These are phyloP conservation scores for Quercus aquifolioides DNA, from an alignment of 306 rosid species.

Conservation along the genomic window DNA sequence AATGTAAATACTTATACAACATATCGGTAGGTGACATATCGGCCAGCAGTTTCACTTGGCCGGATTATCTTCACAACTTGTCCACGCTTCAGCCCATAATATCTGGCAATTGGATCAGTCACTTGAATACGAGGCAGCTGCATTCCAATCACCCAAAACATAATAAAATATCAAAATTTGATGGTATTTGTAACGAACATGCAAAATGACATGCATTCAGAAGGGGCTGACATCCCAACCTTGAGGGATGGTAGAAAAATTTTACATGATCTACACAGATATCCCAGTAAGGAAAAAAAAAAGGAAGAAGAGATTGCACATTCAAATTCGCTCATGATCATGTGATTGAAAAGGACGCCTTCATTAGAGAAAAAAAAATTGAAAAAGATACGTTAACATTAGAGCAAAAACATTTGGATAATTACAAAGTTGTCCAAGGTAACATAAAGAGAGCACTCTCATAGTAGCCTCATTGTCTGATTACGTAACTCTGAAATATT, in stretches of 20 bases:
- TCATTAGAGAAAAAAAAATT: not conserved
- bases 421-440: not conserved
- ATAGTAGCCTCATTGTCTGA: no score
- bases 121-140: slow-evolving; percentile 90
- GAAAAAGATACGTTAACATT: not conserved
- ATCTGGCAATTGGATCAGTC: slow-evolving; percentile 81
- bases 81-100: slow-evolving; percentile 86
- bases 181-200: not conserved
- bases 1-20: slow-evolving; percentile 39
- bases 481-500: no score
- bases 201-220: not conserved
- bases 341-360: not conserved
- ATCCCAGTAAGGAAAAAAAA: not conserved
- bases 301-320: no score
- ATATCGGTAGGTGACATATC: slow-evolving; percentile 76
- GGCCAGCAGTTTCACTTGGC: slow-evolving; percentile 85
- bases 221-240: not conserved
- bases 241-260: not conserved
- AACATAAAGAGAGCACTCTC: not conserved
- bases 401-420: not conserved
- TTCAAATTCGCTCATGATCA: not conserved
- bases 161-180: not conserved
- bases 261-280: not conserved
- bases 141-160: not conserved
- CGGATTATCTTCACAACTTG: slow-evolving; percentile 87